Evolutionary conservation across 495 filamentous ascomycete genomes (phyloP).

Genomic region (Coniosporium apollinis): DNA sequence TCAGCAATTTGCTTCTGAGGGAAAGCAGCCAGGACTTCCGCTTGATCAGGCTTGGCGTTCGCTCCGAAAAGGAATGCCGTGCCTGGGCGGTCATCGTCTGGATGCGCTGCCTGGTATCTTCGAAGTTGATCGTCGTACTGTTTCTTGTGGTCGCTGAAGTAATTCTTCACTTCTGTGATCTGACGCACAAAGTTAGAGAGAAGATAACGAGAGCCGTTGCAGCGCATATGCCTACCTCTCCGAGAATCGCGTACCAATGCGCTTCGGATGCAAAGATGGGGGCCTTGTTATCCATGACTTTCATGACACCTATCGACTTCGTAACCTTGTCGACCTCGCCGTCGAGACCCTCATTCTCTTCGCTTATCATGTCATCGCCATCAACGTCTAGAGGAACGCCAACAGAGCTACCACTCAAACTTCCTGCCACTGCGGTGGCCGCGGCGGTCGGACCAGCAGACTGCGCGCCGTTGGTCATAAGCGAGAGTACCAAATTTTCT

Average conservation of each 20-base stretch:
- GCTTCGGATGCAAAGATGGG: conserved; percentile 80
- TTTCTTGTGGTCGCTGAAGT: conserved; percentile 56
- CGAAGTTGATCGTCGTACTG: conserved; percentile 44
- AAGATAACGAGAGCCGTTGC: background rate
- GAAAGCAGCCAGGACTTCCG: conserved; percentile 62
- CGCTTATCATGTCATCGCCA: conserved; percentile 38
- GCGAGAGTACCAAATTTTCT: conserved; percentile 81
- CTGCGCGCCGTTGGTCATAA: conserved; percentile 73
- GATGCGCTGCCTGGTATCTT: conserved; percentile 48
- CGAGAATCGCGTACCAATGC: conserved; percentile 84
- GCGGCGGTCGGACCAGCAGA: conserved; percentile 47
- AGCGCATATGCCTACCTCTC: conserved; percentile 54
- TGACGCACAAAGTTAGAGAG: conserved; percentile 20
- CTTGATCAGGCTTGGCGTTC: conserved; percentile 44
- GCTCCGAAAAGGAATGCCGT: conserved; percentile 57
- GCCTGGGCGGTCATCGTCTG: conserved; percentile 20
- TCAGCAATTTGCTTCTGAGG: conserved; percentile 69
- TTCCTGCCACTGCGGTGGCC: conserved; percentile 43
- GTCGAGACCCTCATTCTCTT: conserved; percentile 41
- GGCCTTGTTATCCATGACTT: conserved; percentile 71
- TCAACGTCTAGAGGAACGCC: conserved; percentile 35
- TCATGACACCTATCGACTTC: conserved; percentile 82
- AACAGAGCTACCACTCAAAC: conserved; percentile 32
- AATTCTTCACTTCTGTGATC: conserved; percentile 89
- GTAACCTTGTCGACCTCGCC: conserved; percentile 88